Conservation (phyloP, 176 grass and related monocot genomes). For the Phoenix dactylifera region DNA sequence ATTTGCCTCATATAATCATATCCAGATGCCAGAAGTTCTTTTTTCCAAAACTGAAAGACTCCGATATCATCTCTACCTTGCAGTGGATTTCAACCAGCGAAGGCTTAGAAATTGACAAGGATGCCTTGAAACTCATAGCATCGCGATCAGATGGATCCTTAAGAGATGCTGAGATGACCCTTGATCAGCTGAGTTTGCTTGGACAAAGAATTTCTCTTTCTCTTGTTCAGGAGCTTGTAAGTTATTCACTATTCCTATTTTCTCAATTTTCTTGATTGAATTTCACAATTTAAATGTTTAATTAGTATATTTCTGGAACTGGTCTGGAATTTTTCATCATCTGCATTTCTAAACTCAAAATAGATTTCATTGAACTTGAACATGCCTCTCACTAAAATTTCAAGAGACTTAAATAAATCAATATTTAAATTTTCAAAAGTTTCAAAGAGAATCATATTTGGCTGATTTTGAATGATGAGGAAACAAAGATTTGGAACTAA, state of each 20-base stretch:
- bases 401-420: too few relatives aligned
- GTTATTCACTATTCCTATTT: constrained; percentile 14
- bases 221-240: constrained; percentile 96
- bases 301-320: too few relatives aligned
- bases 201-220: constrained; percentile 78
- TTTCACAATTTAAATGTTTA: too few relatives aligned
- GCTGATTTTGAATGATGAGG: too few relatives aligned
- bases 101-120: constrained; percentile 77
- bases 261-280: neutral
- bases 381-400: too few relatives aligned
- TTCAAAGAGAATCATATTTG: too few relatives aligned
- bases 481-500: too few relatives aligned
- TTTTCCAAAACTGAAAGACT: constrained; percentile 81
- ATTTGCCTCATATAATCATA: constrained; percentile 67
- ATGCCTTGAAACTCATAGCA: constrained; percentile 86
- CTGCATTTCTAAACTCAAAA: too few relatives aligned
- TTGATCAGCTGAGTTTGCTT: constrained; percentile 91
- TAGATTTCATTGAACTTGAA: too few relatives aligned
- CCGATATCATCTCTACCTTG: constrained; percentile 68
- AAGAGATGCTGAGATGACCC: constrained; percentile 89
- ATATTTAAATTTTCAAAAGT: too few relatives aligned
- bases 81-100: constrained; percentile 89
- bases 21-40: constrained; percentile 94
- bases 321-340: too few relatives aligned
- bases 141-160: constrained; percentile 89